Evolutionary conservation across 2,329 filamentous ascomycete genomes (phyloP).

Genomic region (Aspergillus ochraceoroseus): DNA sequence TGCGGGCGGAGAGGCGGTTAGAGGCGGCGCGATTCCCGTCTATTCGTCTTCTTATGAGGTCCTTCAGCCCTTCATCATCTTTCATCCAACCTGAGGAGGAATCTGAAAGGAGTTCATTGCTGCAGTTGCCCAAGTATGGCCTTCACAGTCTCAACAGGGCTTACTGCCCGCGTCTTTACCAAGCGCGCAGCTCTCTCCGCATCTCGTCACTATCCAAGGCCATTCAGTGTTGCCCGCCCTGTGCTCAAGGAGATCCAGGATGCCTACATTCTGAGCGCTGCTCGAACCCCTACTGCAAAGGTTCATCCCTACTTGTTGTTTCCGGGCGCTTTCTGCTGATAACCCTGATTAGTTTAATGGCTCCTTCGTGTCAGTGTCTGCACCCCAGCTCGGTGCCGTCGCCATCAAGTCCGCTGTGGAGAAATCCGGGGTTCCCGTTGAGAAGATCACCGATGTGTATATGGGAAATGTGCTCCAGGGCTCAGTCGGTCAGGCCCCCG

Average conservation of each 20-base stretch:
- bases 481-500: slow-evolving; percentile 80
- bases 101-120: too few species aligned
- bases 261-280: slow-evolving; percentile 87
- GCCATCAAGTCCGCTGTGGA: slow-evolving; percentile 88
- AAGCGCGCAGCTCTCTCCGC: slow-evolving; percentile 37
- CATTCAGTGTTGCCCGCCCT: slow-evolving; percentile 50
- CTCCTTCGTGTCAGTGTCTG: slow-evolving; percentile 73
- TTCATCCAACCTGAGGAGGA: too few species aligned
- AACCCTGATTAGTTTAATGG: slow-evolving; percentile 74
- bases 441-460: slow-evolving; percentile 85
- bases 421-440: slow-evolving; percentile 75
- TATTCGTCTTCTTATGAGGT: too few species aligned
- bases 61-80: neutral
- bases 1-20: slow-evolving; percentile 12
- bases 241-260: slow-evolving; percentile 68
- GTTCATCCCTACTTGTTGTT: slow-evolving; percentile 44
- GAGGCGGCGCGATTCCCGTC: slow-evolving; percentile 12
- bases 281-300: slow-evolving; percentile 84
- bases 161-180: slow-evolving; percentile 24
- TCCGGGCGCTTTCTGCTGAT: neutral
- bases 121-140: too few species aligned
- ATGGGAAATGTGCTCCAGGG: slow-evolving; percentile 94
- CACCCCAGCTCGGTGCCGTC: slow-evolving; percentile 79
- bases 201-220: slow-evolving; percentile 46
- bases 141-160: slow-evolving; percentile 7